Evolutionary conservation across 768 basidiomycete species (phyloP).

Genomic region (Cystobasidium ongulense): DNA sequence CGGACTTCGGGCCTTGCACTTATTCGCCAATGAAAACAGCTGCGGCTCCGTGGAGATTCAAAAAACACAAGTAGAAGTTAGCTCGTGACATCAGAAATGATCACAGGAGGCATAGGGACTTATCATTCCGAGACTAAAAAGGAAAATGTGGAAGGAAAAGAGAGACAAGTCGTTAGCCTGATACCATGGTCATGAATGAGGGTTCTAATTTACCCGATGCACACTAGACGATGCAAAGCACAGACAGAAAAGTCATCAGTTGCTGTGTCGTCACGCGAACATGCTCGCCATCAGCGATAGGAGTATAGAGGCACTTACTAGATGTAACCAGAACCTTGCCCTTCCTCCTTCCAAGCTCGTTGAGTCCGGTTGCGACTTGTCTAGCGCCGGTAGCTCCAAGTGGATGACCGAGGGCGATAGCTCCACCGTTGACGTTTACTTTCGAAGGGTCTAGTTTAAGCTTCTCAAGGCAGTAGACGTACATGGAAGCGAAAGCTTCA

Average conservation of each 20-base stretch:
- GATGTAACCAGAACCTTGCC: conserved; percentile 63
- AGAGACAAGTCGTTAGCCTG: too few species aligned
- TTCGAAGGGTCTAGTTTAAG: conserved; percentile 59
- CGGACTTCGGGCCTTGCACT: too few species aligned
- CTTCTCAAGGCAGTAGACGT: conserved; percentile 61
- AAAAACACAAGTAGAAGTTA: neutral
- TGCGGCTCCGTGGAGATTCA: neutral
- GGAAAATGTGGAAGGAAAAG: too few species aligned
- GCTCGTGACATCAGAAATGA: neutral
- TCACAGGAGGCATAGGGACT: neutral
- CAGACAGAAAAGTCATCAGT: neutral
- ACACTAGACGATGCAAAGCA: neutral
- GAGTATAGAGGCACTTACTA: neutral
- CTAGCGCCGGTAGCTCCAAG: conserved; percentile 54
- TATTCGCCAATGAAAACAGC: conserved; percentile 4
- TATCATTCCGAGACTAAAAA: neutral
- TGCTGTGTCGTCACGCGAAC: too few species aligned
- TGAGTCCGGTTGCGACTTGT: conserved; percentile 74
- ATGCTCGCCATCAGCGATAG: too few species aligned
- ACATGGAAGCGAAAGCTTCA: conserved; percentile 71
- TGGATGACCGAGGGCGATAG: conserved; percentile 61
- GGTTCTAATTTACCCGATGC: too few species aligned
- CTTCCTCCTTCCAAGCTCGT: conserved; percentile 45
- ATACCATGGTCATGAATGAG: too few species aligned
- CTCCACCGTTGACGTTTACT: conserved; percentile 83